Evolutionary conservation across 2,329 filamentous ascomycete species (phyloP).

Genomic region (Ophiosphaerella korrae): DNA sequence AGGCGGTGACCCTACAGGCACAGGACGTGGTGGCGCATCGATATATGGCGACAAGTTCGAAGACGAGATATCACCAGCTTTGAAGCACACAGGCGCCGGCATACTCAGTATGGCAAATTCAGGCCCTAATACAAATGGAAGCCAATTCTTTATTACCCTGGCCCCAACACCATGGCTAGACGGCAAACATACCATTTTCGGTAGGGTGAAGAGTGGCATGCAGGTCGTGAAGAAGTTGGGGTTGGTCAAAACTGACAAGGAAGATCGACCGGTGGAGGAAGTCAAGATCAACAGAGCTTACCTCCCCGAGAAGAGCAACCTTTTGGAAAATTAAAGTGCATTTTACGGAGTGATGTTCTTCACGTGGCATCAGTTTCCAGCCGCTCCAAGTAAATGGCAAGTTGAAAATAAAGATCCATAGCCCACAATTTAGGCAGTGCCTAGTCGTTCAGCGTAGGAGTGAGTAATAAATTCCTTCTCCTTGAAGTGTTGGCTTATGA

Average conservation of each 20-base stretch:
- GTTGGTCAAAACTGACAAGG: conserved; percentile 77
- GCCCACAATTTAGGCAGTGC: neutral
- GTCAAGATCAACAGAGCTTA: conserved; percentile 78
- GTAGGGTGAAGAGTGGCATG: conserved; percentile 83
- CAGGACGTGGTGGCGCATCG: conserved; percentile 82
- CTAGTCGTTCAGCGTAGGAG: neutral
- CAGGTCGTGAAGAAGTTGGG: conserved; percentile 86
- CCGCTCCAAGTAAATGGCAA: too few species aligned
- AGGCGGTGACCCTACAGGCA: conserved; percentile 91
- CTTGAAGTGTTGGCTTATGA: conserved; percentile 1
- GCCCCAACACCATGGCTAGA: conserved; percentile 96
- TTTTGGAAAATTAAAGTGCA: neutral
- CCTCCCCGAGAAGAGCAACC: conserved; percentile 62
- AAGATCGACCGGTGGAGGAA: conserved; percentile 81
- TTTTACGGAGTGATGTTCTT: too few species aligned
- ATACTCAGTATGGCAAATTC: conserved; percentile 97
- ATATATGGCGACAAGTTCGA: conserved; percentile 95
- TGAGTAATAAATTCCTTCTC: neutral
- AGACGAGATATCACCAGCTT: conserved; percentile 78
- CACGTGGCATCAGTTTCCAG: too few species aligned
- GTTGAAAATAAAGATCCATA: too few species aligned
- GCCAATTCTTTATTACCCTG: conserved; percentile 94
- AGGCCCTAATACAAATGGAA: conserved; percentile 90
- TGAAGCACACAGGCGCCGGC: conserved; percentile 93
- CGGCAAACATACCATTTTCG: conserved; percentile 96